Conservation (phyloP, 208 protist genomes). For the Wallacemonas rigidus region DNA sequence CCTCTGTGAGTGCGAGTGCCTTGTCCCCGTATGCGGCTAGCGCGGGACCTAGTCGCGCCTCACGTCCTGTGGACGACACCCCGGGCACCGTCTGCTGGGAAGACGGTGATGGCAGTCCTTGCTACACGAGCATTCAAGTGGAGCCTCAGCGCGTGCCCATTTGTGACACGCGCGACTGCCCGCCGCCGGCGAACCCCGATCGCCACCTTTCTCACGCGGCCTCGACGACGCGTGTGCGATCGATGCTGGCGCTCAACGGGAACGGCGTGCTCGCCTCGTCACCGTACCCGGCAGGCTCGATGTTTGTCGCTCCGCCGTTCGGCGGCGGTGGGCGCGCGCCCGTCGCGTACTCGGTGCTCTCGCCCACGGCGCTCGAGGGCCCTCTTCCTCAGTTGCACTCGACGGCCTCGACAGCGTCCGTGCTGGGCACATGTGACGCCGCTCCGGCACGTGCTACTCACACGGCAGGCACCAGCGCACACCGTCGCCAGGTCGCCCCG, state of each 20-base stretch:
- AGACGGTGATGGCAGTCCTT: neutral
- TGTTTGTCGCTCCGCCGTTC: neutral
- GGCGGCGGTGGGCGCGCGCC: neutral
- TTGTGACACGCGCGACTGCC: conserved; percentile 14
- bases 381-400: conserved; percentile 2
- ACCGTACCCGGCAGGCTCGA: neutral
- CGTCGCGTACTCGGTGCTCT: conserved; percentile 5
- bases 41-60: too few species aligned
- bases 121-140: conserved; percentile 15
- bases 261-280: neutral
- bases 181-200: conserved; percentile 6
- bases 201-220: neutral
- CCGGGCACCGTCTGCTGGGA: conserved; percentile 3
- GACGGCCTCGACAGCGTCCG: conserved; percentile 4
- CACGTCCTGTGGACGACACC: neutral
- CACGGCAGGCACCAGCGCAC: too few species aligned
- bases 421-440: neutral
- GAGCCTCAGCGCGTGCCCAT: conserved; percentile 5
- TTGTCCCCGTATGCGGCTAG: too few species aligned
- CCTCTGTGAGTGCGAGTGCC: neutral
- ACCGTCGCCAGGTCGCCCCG: too few species aligned
- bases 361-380: neutral
- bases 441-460: neutral
- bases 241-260: neutral
- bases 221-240: neutral